Conservation (phyloP, 2,329 filamentous ascomycete genomes). For the Aspergillus spinulosporus region DNA sequence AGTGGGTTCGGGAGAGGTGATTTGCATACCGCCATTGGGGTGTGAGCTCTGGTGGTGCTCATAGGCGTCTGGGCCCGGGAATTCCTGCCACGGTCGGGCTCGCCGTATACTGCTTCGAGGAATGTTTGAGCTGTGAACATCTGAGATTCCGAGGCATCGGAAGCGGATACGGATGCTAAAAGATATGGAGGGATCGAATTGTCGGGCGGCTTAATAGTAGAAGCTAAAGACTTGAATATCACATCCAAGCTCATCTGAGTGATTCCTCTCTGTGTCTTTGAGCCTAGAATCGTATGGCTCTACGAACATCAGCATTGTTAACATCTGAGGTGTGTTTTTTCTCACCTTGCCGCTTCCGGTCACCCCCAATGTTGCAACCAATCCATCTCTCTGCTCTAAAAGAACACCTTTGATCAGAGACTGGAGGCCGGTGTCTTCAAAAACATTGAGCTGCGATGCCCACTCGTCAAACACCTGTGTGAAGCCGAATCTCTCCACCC, state of each 20-base stretch:
- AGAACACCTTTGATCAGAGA: constrained; percentile 79
- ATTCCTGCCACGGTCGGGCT: constrained; percentile 60
- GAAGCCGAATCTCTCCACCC: constrained; percentile 91
- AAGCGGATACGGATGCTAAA: constrained; percentile 71
- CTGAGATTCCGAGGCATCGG: constrained; percentile 78
- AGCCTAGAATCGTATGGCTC: constrained; percentile 95
- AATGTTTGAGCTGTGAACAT: constrained; percentile 73
- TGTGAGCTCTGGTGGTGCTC: constrained; percentile 51
- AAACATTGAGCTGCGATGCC: constrained; percentile 80
- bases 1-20: constrained; percentile 32
- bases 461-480: constrained; percentile 90
- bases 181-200: constrained; percentile 56
- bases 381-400: constrained; percentile 79
- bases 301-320: constrained; percentile 41
- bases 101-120: constrained; percentile 75
- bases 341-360: constrained; percentile 92
- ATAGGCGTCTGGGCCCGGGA: constrained; percentile 70
- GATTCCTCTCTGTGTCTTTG: constrained; percentile 78
- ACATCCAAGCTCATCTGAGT: constrained; percentile 90
- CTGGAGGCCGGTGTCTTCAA: constrained; percentile 74
- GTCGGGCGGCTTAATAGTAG: constrained; percentile 66
- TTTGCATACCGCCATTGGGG: constrained; percentile 46
- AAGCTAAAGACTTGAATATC: constrained; percentile 77
- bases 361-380: constrained; percentile 88
- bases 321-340: not conserved